Evolutionary conservation across 176 grass and related monocot species (phyloP).

Genomic region (Avena insularis): DNA sequence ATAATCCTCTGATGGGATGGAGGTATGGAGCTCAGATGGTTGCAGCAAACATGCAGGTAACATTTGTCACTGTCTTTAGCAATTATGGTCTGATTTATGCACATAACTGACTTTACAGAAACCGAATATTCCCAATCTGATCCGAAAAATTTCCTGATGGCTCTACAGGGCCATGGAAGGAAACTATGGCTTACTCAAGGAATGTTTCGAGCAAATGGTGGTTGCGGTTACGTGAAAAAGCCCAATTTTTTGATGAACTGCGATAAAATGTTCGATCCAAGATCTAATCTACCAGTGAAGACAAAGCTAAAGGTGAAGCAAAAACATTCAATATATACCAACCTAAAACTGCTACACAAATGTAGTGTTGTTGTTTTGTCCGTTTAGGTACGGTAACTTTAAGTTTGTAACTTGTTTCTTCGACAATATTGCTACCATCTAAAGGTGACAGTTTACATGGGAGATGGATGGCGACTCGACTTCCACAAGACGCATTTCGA

Average conservation of each 20-base stretch:
- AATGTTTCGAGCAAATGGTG: slow-evolving; percentile 87
- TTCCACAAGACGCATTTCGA: slow-evolving; percentile 74
- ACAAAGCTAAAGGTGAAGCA: slow-evolving; percentile 64
- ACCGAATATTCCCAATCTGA: neutral
- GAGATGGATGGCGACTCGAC: slow-evolving; percentile 89
- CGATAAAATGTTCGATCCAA: slow-evolving; percentile 57
- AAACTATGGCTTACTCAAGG: slow-evolving; percentile 82
- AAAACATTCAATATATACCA: neutral
- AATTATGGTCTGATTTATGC: neutral
- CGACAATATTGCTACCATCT: slow-evolving; percentile 30
- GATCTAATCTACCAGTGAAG: slow-evolving; percentile 47
- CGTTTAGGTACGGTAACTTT: neutral
- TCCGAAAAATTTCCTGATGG: neutral
- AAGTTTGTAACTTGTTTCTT: neutral
- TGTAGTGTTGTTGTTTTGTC: neutral
- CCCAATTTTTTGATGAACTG: slow-evolving; percentile 64
- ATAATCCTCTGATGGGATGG: slow-evolving; percentile 78
- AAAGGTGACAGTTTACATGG: slow-evolving; percentile 84
- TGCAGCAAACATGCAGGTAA: slow-evolving; percentile 73
- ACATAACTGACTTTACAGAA: neutral
- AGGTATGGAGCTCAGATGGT: slow-evolving; percentile 10
- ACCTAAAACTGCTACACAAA: neutral
- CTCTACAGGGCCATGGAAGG: slow-evolving; percentile 68
- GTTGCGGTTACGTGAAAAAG: slow-evolving; percentile 94
- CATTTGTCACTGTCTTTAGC: neutral